Conservation (phyloP, 2,329 filamentous ascomycete species). For the Talaromyces sp. region DNA sequence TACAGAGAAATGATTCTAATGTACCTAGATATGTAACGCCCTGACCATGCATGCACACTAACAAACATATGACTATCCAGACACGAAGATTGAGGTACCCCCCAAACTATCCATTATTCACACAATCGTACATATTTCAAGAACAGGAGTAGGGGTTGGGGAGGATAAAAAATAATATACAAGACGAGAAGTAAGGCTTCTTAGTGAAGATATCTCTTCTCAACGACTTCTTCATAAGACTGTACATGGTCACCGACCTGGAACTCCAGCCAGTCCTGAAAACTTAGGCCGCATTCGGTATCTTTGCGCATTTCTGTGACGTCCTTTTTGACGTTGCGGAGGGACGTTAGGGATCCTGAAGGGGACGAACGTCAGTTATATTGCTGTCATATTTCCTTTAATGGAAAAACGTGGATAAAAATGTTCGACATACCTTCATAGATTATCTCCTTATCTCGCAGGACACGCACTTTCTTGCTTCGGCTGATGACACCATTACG, state of each 20-base stretch:
- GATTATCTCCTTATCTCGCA: constrained; percentile 66
- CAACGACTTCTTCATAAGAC: constrained; percentile 72
- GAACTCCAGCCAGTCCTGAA: constrained; percentile 75
- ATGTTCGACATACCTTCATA: constrained; percentile 74
- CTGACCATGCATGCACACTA: constrained; percentile 10
- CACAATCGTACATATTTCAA: constrained; percentile 1
- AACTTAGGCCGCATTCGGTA: constrained; percentile 85
- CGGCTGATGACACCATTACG: constrained; percentile 71
- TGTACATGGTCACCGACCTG: constrained; percentile 80
- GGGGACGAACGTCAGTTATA: not conserved
- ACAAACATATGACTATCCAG: constrained; percentile 12
- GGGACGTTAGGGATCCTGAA: constrained; percentile 69
- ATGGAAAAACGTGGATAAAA: not conserved
- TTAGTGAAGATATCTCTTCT: constrained; percentile 57
- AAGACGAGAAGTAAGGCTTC: not conserved
- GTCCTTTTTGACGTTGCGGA: constrained; percentile 92
- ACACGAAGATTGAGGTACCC: not conserved
- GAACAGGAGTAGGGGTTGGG: not conserved
- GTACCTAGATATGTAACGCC: constrained; percentile 8
- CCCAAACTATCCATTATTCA: constrained; percentile 6
- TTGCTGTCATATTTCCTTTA: not conserved
- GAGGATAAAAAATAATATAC: constrained; percentile 1
- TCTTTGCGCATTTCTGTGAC: constrained; percentile 86
- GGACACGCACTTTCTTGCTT: constrained; percentile 64
- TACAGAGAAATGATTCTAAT: not conserved